A percentile compares a stretch with the other conserved stretches of the same genome.
These are phyloP conservation scores for Lasiosphaeria miniovina DNA, from an alignment of 495 filamentous ascomycete genomes.

Conservation along the genomic window DNA sequence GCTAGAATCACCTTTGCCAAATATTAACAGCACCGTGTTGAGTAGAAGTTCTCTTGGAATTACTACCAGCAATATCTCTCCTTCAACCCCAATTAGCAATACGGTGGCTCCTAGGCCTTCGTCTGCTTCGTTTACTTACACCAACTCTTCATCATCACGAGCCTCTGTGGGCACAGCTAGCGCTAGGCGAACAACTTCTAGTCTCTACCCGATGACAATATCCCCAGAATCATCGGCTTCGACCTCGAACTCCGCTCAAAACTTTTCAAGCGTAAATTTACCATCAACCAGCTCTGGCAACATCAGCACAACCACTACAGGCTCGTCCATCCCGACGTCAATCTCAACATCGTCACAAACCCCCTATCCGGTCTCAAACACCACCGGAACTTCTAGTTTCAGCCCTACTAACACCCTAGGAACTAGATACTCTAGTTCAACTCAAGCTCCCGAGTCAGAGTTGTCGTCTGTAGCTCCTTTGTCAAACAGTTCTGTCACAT, in stretches of 20 bases:
- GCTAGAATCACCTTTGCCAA: no score
- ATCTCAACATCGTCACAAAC: neutral
- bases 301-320: neutral
- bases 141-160: no score
- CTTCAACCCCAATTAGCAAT: no score
- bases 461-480: slow-evolving; percentile 5
- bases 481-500: neutral
- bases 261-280: no score
- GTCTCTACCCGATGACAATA: no score
- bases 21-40: neutral
- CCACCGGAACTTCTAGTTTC: neutral
- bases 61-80: neutral
- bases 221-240: no score
- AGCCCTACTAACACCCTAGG: neutral
- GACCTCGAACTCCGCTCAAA: no score
- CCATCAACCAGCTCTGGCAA: neutral
- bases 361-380: neutral
- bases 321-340: neutral
- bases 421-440: slow-evolving; percentile 3
- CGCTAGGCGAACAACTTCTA: no score
- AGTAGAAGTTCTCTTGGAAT: neutral
- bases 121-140: no score
- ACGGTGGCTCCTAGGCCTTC: no score
- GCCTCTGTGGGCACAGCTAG: no score
- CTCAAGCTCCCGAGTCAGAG: neutral